A percentile compares a stretch with the other conserved stretches of the same genome.
These are phyloP conservation scores for Pezicula rhizophila DNA, from an alignment of 2,329 filamentous ascomycete genomes.

Conservation along the genomic window DNA sequence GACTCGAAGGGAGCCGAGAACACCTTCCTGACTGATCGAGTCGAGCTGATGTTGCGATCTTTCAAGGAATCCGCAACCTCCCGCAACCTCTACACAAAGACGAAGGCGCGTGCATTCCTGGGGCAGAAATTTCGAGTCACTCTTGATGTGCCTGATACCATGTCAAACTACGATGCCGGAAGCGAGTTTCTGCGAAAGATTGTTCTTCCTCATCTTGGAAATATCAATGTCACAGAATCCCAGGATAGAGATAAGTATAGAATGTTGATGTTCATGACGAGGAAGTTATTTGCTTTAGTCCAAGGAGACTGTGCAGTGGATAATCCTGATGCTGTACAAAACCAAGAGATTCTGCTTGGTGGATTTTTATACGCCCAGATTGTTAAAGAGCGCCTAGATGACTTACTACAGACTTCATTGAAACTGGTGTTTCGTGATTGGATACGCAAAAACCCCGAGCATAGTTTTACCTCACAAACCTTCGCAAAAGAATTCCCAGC, in stretches of 20 bases:
- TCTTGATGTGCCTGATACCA: conserved; percentile 74
- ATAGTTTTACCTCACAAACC: conserved; percentile 68
- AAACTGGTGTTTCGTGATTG: conserved; percentile 51
- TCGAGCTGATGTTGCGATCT: conserved; percentile 84
- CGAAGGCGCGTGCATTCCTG: conserved; percentile 77
- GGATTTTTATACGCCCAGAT: conserved; percentile 94
- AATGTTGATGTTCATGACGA: conserved; percentile 89
- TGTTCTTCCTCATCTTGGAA: conserved; percentile 86
- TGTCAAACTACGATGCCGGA: conserved; percentile 83
- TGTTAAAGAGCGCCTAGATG: conserved; percentile 88
- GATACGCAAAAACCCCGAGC: conserved; percentile 48
- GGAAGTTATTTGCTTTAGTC: conserved; percentile 89
- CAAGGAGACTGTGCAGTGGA: conserved; percentile 89
- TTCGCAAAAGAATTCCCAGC: conserved; percentile 76
- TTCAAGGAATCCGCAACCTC: conserved; percentile 64
- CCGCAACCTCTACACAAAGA: conserved; percentile 71
- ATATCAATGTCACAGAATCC: conserved; percentile 72
- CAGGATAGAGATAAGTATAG: conserved; percentile 92
- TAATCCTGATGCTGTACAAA: conserved; percentile 94
- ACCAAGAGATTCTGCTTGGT: conserved; percentile 89
- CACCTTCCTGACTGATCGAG: conserved; percentile 90
- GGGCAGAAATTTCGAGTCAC: conserved; percentile 89
- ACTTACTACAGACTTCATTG: conserved; percentile 62
- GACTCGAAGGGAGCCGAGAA: conserved; percentile 74
- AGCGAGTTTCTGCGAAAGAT: conserved; percentile 87